Conservation (phyloP, 2,329 filamentous ascomycete genomes). For the Cyphellophora europaea region DNA sequence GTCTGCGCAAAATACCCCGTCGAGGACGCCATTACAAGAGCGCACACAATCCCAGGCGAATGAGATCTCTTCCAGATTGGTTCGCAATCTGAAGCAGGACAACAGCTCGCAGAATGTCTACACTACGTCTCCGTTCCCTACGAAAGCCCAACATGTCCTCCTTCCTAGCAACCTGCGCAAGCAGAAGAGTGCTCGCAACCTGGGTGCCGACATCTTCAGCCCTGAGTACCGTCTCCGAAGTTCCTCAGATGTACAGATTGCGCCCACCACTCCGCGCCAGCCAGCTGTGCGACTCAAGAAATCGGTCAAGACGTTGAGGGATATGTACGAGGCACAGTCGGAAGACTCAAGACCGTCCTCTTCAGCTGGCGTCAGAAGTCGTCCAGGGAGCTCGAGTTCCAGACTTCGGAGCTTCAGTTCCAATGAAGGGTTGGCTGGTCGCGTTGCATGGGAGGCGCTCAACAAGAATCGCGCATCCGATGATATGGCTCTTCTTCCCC, state of each 20-base stretch:
- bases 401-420: slow-evolving; percentile 18
- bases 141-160: slow-evolving; percentile 36
- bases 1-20: slow-evolving; percentile 29
- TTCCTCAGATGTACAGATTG: slow-evolving; percentile 1
- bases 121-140: slow-evolving; percentile 35
- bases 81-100: slow-evolving; percentile 24
- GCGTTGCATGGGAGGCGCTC: slow-evolving; percentile 16
- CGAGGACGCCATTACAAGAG: slow-evolving; percentile 35
- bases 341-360: slow-evolving; percentile 18
- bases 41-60: slow-evolving; percentile 37
- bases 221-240: too few relatives aligned
- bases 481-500: slow-evolving; percentile 15
- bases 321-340: slow-evolving; percentile 20
- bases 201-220: slow-evolving; percentile 7
- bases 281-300: slow-evolving; percentile 17
- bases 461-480: slow-evolving; percentile 13
- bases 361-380: slow-evolving; percentile 3
- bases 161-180: slow-evolving; percentile 26
- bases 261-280: slow-evolving; percentile 1
- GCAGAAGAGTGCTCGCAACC: slow-evolving; percentile 11
- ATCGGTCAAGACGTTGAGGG: slow-evolving; percentile 19
- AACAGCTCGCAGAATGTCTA: slow-evolving; percentile 27
- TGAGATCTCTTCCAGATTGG: slow-evolving; percentile 28
- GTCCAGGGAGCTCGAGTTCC: slow-evolving; percentile 11
- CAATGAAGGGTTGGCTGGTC: slow-evolving; percentile 15